A percentile compares a stretch with the other conserved stretches of the same genome.
Conservation (phyloP, 2,329 filamentous ascomycete genomes). For the Clarireedia hainanense region DNA sequence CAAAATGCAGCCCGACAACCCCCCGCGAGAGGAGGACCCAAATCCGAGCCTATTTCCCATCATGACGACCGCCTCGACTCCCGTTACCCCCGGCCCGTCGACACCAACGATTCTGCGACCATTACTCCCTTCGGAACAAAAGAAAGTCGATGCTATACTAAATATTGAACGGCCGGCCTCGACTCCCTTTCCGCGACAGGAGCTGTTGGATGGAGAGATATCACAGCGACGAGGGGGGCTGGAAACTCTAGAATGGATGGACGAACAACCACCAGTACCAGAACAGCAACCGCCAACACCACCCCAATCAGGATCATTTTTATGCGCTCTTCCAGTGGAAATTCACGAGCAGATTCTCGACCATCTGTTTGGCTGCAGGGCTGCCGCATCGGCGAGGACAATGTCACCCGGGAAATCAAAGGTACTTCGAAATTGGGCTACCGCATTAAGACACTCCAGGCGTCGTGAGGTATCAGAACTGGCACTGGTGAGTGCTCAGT, state of each 20-base stretch:
- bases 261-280: not conserved
- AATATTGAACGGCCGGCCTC: slow-evolving; percentile 27
- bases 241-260: not conserved
- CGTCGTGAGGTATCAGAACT: slow-evolving; percentile 60
- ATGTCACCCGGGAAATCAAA: slow-evolving; percentile 43
- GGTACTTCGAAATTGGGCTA: slow-evolving; percentile 53
- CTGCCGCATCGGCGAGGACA: slow-evolving; percentile 52
- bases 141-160: slow-evolving; percentile 23
- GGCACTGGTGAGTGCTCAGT: slow-evolving; percentile 53
- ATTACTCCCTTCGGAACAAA: slow-evolving; percentile 17
- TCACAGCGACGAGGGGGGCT: slow-evolving; percentile 12
- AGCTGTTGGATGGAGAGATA: slow-evolving; percentile 23
- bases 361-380: slow-evolving; percentile 60
- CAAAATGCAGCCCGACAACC: not conserved
- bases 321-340: slow-evolving; percentile 51
- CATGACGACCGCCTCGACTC: slow-evolving; percentile 27
- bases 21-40: slow-evolving; percentile 16
- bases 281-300: not conserved
- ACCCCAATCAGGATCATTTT: slow-evolving; percentile 8
- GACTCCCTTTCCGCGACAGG: slow-evolving; percentile 28
- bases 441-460: slow-evolving; percentile 57
- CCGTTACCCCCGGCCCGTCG: slow-evolving; percentile 27
- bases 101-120: slow-evolving; percentile 25
- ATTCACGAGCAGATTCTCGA: slow-evolving; percentile 68
- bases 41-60: slow-evolving; percentile 17